phyloP scores from a whole-genome alignment of 129 eudicot species.

The Escallonia herrerae region DNA sequence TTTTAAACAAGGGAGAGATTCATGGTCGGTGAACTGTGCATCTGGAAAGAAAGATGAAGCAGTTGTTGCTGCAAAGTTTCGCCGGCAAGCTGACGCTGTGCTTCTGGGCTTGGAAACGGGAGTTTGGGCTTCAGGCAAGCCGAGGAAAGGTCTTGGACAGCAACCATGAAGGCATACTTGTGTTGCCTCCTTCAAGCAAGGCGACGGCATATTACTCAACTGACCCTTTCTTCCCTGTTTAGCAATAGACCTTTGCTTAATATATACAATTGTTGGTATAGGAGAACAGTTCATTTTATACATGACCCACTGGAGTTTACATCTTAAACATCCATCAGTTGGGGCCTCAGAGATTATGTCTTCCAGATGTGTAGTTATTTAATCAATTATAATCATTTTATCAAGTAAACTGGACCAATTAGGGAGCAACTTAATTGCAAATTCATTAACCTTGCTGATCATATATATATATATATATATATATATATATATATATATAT shows the following conservation, averaged over 20 bases:
- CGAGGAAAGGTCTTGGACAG: constrained; percentile 27
- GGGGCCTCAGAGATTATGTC: background rate
- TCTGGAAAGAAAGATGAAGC: constrained; percentile 58
- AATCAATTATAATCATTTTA: background rate
- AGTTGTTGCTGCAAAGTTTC: constrained; percentile 48
- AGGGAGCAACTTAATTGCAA: background rate
- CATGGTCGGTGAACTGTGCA: constrained; percentile 65
- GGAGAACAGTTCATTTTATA: background rate
- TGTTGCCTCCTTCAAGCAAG: constrained; percentile 26
- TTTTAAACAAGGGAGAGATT: constrained; percentile 61
- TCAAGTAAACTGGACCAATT: background rate
- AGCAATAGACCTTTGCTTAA: background rate
- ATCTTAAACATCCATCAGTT: too few relatives aligned
- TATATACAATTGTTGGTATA: background rate
- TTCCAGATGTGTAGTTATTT: background rate
- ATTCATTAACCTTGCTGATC: too few relatives aligned
- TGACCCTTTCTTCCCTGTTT: constrained; percentile 26
- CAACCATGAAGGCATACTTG: constrained; percentile 20
- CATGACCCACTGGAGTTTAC: background rate
- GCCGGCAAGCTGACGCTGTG: constrained; percentile 52
- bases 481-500: too few relatives aligned
- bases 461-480: too few relatives aligned
- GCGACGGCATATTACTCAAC: constrained; percentile 32
- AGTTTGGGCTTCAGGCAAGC: constrained; percentile 18
- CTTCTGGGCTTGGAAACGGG: constrained; percentile 22